A percentile compares a stretch with the other conserved stretches of the same genome.
Evolutionary conservation across 805 yeast species (phyloP).

Genomic region (Metschnikowia kunwiensis): DNA sequence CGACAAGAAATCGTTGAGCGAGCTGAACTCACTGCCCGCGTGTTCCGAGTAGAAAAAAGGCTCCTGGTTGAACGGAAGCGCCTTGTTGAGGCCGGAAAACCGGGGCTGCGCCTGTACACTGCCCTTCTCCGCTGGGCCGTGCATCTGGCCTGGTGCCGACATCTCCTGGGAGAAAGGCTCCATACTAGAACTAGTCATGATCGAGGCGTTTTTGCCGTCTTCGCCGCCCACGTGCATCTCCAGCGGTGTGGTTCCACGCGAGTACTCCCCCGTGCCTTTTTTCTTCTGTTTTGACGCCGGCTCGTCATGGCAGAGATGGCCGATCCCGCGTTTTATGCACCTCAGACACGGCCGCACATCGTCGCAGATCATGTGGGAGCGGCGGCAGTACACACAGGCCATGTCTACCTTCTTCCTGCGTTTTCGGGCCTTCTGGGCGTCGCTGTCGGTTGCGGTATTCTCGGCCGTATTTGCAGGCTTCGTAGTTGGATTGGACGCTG

Average conservation of each 20-base stretch:
- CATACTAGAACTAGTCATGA: not conserved
- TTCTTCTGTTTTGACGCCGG: constrained; percentile 46
- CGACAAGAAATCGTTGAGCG: constrained; percentile 81
- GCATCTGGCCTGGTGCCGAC: not conserved
- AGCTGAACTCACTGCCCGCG: constrained; percentile 88
- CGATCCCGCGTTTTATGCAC: constrained; percentile 82
- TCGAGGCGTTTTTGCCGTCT: not conserved
- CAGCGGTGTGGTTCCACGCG: constrained; percentile 11
- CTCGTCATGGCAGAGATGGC: constrained; percentile 82
- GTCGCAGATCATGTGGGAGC: constrained; percentile 95
- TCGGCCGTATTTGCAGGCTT: not conserved
- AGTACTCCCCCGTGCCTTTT: constrained; percentile 19
- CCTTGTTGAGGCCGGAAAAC: constrained; percentile 36
- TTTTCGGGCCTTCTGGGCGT: constrained; percentile 13
- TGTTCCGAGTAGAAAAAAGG: constrained; percentile 87
- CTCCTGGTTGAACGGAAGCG: constrained; percentile 51
- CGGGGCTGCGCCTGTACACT: not conserved
- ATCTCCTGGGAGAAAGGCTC: constrained; percentile 2
- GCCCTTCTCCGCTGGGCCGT: not conserved
- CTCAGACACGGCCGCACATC: constrained; percentile 72
- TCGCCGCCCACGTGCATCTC: not conserved
- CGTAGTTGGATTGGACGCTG: not conserved
- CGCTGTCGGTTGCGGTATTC: not conserved
- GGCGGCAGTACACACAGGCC: constrained; percentile 88
- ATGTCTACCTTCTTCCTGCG: constrained; percentile 53